These are phyloP conservation scores for Boletellus sp. DNA, from an alignment of 1,284 basidiomycete species.

Conservation along the genomic window DNA sequence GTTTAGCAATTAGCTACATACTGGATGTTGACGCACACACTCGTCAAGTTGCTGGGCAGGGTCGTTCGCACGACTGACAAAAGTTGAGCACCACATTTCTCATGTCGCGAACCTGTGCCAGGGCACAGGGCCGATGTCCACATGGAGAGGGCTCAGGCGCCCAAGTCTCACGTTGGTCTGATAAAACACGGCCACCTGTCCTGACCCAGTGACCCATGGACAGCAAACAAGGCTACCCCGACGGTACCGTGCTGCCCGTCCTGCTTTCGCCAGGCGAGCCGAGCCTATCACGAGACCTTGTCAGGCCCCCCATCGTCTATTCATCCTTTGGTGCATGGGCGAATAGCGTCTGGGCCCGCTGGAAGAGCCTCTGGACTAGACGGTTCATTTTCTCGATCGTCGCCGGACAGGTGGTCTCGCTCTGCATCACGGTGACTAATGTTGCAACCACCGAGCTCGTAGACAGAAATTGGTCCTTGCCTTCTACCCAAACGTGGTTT, in stretches of 20 bases:
- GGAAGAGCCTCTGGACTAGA: conserved; percentile 70
- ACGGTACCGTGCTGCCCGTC: conserved; percentile 4
- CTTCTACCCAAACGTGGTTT: conserved; percentile 81
- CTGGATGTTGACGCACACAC: no score
- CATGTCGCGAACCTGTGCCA: neutral
- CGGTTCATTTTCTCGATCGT: conserved; percentile 64
- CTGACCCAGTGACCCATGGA: conserved; percentile 24
- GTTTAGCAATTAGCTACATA: conserved; percentile 2
- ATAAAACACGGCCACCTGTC: conserved; percentile 14
- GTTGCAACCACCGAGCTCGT: conserved; percentile 78
- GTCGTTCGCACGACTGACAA: conserved; percentile 5
- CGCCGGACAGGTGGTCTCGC: conserved; percentile 76
- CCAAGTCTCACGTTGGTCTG: conserved; percentile 4
- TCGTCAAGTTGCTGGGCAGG: neutral
- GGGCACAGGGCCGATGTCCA: neutral
- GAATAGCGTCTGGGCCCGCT: conserved; percentile 50
- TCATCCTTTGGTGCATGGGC: conserved; percentile 52
- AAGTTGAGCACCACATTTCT: conserved; percentile 12
- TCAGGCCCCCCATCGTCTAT: conserved; percentile 57
- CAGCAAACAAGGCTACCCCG: conserved; percentile 19
- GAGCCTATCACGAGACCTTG: neutral
- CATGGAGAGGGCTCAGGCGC: no score
- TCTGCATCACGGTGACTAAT: conserved; percentile 84
- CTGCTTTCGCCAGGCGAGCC: conserved; percentile 1
- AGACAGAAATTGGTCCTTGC: conserved; percentile 63